A percentile compares a stretch with the other conserved stretches of the same genome.
These are phyloP conservation scores for Allium fistulosum DNA, from an alignment of 106 monocot species.

Conservation along the genomic window DNA sequence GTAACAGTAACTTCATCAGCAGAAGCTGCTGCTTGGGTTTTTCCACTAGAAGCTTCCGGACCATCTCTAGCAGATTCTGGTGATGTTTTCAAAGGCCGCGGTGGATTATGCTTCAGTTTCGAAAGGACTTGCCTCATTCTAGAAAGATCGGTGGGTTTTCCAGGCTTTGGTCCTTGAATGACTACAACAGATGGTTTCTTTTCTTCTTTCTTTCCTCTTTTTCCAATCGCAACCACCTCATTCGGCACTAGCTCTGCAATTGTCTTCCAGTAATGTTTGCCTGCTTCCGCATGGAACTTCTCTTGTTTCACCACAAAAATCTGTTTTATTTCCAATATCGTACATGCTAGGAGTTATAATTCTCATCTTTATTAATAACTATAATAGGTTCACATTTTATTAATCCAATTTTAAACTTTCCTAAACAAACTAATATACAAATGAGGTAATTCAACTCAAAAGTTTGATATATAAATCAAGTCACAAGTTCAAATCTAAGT, in stretches of 20 bases:
- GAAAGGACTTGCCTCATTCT: slow-evolving; percentile 59
- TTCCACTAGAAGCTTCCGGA: slow-evolving; percentile 10
- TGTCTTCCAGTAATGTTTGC: slow-evolving; percentile 73
- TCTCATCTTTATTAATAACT: no score
- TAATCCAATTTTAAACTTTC: no score
- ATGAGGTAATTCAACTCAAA: no score
- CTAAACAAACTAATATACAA: background rate
- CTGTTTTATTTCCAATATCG: slow-evolving; percentile 2
- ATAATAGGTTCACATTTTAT: no score
- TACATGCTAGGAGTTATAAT: no score
- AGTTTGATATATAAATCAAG: no score
- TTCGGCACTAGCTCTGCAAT: slow-evolving; percentile 65
- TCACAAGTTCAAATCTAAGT: no score
- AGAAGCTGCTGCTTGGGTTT: slow-evolving; percentile 8
- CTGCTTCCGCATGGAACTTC: slow-evolving; percentile 59
- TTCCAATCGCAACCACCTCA: slow-evolving; percentile 48
- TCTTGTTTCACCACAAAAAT: slow-evolving; percentile 50
- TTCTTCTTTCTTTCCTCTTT: slow-evolving; percentile 68
- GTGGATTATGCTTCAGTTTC: slow-evolving; percentile 64
- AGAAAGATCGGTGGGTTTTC: slow-evolving; percentile 65
- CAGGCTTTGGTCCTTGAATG: slow-evolving; percentile 68
- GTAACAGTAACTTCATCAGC: slow-evolving; percentile 12
- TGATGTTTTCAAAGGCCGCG: slow-evolving; percentile 61
- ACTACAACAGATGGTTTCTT: slow-evolving; percentile 53
- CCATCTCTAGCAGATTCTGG: slow-evolving; percentile 14